Evolutionary conservation across 805 yeast genomes (phyloP), one percentile per base, ranked within the genome.

Genomic region (Komagataella phaffii): DNA sequence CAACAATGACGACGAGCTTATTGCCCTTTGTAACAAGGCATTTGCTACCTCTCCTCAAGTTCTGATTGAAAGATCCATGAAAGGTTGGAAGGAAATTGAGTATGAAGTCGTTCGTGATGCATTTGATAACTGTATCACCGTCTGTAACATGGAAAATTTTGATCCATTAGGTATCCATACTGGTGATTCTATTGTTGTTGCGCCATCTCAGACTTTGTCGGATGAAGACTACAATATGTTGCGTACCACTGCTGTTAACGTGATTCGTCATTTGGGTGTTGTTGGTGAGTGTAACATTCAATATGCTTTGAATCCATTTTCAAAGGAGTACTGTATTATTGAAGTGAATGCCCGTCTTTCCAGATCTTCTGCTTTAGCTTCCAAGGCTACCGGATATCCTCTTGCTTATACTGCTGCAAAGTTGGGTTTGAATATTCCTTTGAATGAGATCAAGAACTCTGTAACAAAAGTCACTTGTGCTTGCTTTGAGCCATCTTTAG

Each of bases 221-320:
- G 98, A 91, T 66, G 96, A 88, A 67, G 99, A 91, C 64, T 91
- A 90, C 74, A 88, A 91, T 73, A 93, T 93, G 98, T 77, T 91
- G 65, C 83, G 99, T 74, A 85, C 97, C 50, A 88, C 99, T 48
- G 99, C 99, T 48, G 93, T 93, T 59, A 93, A 91, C 57, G 96
- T 91, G 56, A 93, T 91, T 60, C 83, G 98, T 70, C 99, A 91
- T 66, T 76, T 91, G 62, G 98, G 98, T 62, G 99, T 91, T 65
- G 98, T 91, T 65, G 99, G 99, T 76, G 99, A 91, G 75, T 91
- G 99, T 77, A 91, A 91, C 74, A 88, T 91, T 63, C 99, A 91
- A 71, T 91, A 91, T 65, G 97, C 98, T 50, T 77, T 91, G 65
- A 86, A 91, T 65, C 98, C 99, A 54, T 79, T 82, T 70, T 83